These are phyloP conservation scores for Leccinum incarnatum DNA, from an alignment of 768 basidiomycete genomes.

Conservation along the genomic window DNA sequence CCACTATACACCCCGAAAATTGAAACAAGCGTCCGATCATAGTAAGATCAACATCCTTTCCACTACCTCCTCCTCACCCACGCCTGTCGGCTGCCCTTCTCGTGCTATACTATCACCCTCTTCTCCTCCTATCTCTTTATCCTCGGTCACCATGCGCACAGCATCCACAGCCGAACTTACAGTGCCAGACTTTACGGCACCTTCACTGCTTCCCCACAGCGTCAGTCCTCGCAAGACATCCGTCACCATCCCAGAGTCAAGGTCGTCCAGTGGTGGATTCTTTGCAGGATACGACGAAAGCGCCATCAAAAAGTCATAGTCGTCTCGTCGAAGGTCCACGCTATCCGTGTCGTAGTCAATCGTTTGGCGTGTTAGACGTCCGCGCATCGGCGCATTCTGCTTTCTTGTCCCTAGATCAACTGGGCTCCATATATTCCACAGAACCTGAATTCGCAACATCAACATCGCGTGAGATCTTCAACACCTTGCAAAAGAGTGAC, in stretches of 20 bases:
- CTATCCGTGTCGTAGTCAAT: constrained; percentile 12
- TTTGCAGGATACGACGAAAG: constrained; percentile 42
- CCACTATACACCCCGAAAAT: not conserved
- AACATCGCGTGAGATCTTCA: constrained; percentile 3
- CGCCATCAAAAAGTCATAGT: constrained; percentile 52
- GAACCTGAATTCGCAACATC: constrained; percentile 35
- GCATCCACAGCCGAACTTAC: not conserved
- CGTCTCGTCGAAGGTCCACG: constrained; percentile 32
- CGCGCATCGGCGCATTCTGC: constrained; percentile 43
- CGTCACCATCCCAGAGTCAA: constrained; percentile 45
- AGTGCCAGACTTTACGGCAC: constrained; percentile 1
- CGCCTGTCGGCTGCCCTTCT: not conserved
- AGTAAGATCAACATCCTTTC: constrained; percentile 18
- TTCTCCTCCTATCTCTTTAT: not conserved
- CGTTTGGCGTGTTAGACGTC: constrained; percentile 23
- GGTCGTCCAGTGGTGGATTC: constrained; percentile 41
- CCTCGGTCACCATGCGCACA: not conserved
- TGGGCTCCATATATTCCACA: constrained; percentile 43
- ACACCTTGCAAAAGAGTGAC: not conserved
- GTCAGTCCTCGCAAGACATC: constrained; percentile 48
- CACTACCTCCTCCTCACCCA: constrained; percentile 23
- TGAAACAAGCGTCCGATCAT: not conserved
- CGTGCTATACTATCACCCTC: not conserved
- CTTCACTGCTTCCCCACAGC: constrained; percentile 39
- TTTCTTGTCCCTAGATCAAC: constrained; percentile 36